Conservation (phyloP, 1,284 basidiomycete genomes). For the Naganishia albida region DNA sequence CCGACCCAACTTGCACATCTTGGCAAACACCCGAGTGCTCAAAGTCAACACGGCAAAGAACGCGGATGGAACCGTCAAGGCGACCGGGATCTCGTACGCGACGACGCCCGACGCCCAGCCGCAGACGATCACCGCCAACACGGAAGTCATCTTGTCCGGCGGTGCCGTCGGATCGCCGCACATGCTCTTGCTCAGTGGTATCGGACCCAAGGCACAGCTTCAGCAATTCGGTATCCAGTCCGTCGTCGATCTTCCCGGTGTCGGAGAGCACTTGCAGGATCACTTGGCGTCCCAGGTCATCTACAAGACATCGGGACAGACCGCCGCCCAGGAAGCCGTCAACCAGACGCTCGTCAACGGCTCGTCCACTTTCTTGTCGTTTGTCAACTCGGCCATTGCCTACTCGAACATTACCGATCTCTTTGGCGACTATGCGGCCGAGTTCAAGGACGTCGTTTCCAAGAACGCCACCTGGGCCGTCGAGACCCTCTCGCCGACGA, state of each 20-base stretch:
- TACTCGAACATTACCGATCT: constrained; percentile 64
- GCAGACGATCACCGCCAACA: constrained; percentile 57
- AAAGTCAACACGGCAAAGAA: constrained; percentile 59
- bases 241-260: constrained; percentile 61
- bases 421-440: constrained; percentile 52
- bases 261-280: constrained; percentile 75
- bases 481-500: constrained; percentile 58
- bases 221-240: constrained; percentile 58
- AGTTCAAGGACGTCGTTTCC: constrained; percentile 52
- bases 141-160: constrained; percentile 59
- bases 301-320: constrained; percentile 58
- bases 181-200: constrained; percentile 68
- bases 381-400: constrained; percentile 67
- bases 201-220: constrained; percentile 66
- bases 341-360: constrained; percentile 38
- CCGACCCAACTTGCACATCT: constrained; percentile 65
- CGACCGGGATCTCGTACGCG: constrained; percentile 61
- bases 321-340: constrained; percentile 52
- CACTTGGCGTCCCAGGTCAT: constrained; percentile 61
- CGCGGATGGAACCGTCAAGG: constrained; percentile 56
- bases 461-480: constrained; percentile 51
- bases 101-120: constrained; percentile 36
- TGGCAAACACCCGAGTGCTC: constrained; percentile 63
- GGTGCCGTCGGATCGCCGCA: constrained; percentile 68
- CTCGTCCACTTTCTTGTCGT: constrained; percentile 60